Conservation (phyloP, 129 eudicot genomes). For the Pulicaria dysenterica region DNA sequence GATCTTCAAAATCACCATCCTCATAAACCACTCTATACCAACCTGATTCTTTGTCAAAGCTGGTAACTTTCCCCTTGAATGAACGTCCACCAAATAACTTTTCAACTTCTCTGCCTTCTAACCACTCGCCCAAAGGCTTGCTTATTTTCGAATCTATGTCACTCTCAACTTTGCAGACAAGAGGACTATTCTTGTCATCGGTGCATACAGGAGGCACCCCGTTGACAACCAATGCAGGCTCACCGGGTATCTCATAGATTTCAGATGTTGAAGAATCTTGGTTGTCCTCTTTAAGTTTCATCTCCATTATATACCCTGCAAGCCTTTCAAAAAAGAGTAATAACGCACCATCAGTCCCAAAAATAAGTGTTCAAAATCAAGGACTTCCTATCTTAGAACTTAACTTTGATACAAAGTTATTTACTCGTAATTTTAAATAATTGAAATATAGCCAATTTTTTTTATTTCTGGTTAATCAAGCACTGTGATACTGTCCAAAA, state of each 20-base stretch:
- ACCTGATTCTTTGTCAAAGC: slow-evolving; percentile 66
- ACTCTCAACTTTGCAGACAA: slow-evolving; percentile 21
- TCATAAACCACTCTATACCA: slow-evolving; percentile 83
- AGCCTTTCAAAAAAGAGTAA: neutral
- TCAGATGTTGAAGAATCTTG: slow-evolving; percentile 38
- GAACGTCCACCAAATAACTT: slow-evolving; percentile 51
- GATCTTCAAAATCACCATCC: slow-evolving; percentile 91
- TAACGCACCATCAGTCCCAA: neutral
- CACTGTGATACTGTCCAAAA: neutral
- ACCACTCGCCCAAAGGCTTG: slow-evolving; percentile 62
- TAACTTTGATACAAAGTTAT: neutral
- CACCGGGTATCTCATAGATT: slow-evolving; percentile 66
- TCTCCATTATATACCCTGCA: slow-evolving; percentile 41
- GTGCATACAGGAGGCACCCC: slow-evolving; percentile 61
- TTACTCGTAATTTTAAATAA: neutral
- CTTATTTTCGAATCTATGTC: slow-evolving; percentile 31
- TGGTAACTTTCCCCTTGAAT: slow-evolving; percentile 55
- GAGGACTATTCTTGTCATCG: slow-evolving; percentile 24
- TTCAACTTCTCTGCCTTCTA: slow-evolving; percentile 71
- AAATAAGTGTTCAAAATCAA: neutral
- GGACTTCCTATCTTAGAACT: neutral
- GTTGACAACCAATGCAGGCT: slow-evolving; percentile 64
- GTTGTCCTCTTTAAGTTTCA: slow-evolving; percentile 34
- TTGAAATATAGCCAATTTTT: neutral
- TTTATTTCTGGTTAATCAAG: neutral